Evolutionary conservation across 2,329 filamentous ascomycete genomes (phyloP), one percentile per base, ranked within the genome.

Genomic region (Arthrobotrys conoides): DNA sequence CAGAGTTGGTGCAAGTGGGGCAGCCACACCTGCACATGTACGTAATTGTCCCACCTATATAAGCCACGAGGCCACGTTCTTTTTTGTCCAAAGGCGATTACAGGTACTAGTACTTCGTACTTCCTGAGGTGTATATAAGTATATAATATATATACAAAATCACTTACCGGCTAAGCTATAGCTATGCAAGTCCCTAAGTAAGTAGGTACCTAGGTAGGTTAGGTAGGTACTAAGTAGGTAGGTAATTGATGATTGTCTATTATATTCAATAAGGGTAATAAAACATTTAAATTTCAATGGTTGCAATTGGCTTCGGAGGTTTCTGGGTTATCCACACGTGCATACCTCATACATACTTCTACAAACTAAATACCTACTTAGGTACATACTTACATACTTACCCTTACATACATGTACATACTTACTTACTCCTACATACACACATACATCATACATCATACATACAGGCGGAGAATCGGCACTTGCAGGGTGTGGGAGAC

Each of bases 1-100:
- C 44, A 33, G 30, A 16, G 27, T 10, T 20, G 18, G 38, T 20
- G 18, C n/a, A 12, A 30, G 65, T 72, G 48, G 20, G 22, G 10
- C 41, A 5, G 22, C 41, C 48, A 44, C 59, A 53, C 48, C 38
- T 75, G 71, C 63, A 76, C 72, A 66, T 76, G 64, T 76, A 67
- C 72, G 72, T 76, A 76, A 76, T 76, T 71, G 71, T 76, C 65
- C 71, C 71, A 70, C 71, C n/a, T n/a, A n/a, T n/a, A 76, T 57
- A 65, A 76, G 65, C 72, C 72, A 76, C 72, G 72, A 71, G 72
- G 72, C 44, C 63, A 38, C 14, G 16, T 36, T 8, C 27, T 6
- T 30, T 33, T 5, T 53, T n/a, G 22, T n/a, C 12, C 9, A 44
- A 22, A n/a, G n/a, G n/a, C n/a, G n/a, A n/a, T n/a, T n/a, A n/a